Conservation (phyloP, 495 filamentous ascomycete species). For the Hypoxylon trugodes region DNA sequence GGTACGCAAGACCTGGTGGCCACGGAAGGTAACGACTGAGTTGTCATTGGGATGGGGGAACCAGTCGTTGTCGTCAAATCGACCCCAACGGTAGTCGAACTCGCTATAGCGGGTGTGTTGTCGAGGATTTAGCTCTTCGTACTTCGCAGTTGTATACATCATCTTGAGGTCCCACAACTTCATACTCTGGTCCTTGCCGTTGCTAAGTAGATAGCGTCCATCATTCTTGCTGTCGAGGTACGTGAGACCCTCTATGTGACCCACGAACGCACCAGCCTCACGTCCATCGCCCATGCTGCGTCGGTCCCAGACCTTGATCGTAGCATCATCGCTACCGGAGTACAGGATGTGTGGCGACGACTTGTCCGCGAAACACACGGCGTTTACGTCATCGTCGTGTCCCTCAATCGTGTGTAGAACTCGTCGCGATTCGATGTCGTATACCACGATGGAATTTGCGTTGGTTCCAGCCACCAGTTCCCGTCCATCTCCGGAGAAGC, state of each 20-base stretch:
- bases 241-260: slow-evolving; percentile 92
- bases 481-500: slow-evolving; percentile 92
- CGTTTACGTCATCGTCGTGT: slow-evolving; percentile 92
- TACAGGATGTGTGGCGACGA: slow-evolving; percentile 94
- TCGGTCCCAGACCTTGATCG: slow-evolving; percentile 96
- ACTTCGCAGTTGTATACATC: slow-evolving; percentile 76
- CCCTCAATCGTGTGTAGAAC: slow-evolving; percentile 78
- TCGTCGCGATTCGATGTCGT: slow-evolving; percentile 83
- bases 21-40: slow-evolving; percentile 90
- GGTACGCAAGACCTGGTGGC: slow-evolving; percentile 86
- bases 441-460: slow-evolving; percentile 83
- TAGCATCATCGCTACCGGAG: slow-evolving; percentile 94
- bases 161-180: slow-evolving; percentile 95
- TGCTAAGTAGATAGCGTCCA: slow-evolving; percentile 91
- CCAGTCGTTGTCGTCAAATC: slow-evolving; percentile 74
- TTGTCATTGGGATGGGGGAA: slow-evolving; percentile 85
- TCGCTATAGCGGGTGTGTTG: slow-evolving; percentile 63
- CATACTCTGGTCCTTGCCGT: slow-evolving; percentile 95
- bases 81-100: slow-evolving; percentile 87
- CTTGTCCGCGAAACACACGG: slow-evolving; percentile 92
- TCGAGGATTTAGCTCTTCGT: slow-evolving; percentile 57
- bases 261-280: slow-evolving; percentile 90
- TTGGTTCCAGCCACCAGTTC: slow-evolving; percentile 91
- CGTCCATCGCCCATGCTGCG: slow-evolving; percentile 87
- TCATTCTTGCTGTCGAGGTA: slow-evolving; percentile 98